phyloP scores from a whole-genome alignment of 768 basidiomycete species.

The Pholiota microspora region DNA sequence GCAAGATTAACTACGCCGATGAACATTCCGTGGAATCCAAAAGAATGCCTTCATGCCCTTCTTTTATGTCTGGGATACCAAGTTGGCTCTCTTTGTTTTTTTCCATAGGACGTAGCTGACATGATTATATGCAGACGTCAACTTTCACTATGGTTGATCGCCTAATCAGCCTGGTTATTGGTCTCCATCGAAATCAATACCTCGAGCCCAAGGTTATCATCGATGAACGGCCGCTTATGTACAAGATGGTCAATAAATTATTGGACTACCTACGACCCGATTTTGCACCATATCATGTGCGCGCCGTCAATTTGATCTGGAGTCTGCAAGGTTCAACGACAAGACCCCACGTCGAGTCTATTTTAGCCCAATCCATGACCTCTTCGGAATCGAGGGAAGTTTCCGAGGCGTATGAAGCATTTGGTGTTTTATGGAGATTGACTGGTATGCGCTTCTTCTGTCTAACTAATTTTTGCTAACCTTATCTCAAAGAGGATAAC shows the following conservation, averaged over 20 bases:
- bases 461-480: slow-evolving; percentile 2
- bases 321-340: slow-evolving; percentile 57
- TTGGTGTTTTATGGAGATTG: slow-evolving; percentile 90
- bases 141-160: slow-evolving; percentile 73
- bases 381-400: slow-evolving; percentile 46
- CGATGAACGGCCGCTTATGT: slow-evolving; percentile 53
- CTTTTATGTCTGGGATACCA: slow-evolving; percentile 55
- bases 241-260: slow-evolving; percentile 64
- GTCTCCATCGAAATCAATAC: slow-evolving; percentile 47
- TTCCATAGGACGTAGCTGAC: slow-evolving; percentile 8
- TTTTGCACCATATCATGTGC: slow-evolving; percentile 71
- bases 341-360: slow-evolving; percentile 70
- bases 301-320: slow-evolving; percentile 84
- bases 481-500: slow-evolving; percentile 61
- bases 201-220: slow-evolving; percentile 55
- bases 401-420: slow-evolving; percentile 74
- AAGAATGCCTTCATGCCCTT: slow-evolving; percentile 57
- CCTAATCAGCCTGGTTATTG: slow-evolving; percentile 53
- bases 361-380: slow-evolving; percentile 71
- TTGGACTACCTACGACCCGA: slow-evolving; percentile 71
- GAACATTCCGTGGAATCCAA: slow-evolving; percentile 58
- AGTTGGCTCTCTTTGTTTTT: slow-evolving; percentile 33
- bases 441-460: slow-evolving; percentile 66
- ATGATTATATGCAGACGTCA: slow-evolving; percentile 37
- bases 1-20: slow-evolving; percentile 38